Evolutionary conservation across 208 protist species (phyloP), one percentile per base, ranked within the genome.

Genomic region (Crithidia expoeki): DNA sequence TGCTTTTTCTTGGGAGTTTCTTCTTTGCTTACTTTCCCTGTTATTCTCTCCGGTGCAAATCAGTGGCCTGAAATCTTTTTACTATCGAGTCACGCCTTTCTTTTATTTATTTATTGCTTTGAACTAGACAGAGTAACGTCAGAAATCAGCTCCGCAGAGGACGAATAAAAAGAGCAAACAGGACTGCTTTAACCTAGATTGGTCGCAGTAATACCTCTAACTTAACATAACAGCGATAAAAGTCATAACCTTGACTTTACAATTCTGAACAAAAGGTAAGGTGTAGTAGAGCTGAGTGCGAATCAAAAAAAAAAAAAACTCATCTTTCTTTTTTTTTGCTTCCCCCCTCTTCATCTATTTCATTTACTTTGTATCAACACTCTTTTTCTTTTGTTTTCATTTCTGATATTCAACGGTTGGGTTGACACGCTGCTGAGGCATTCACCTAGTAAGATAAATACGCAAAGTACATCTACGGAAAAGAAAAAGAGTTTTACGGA

Each of bases 361-460:
- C 16, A 21, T 17, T 47, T 47, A 5, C 42, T n/a, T 47, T 17
- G 12, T 17, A n/a, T n/a, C n/a, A n/a, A 5, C 12, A 17, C n/a
- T 47, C 12, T 47, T n/a, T 47, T 47, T 21, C n/a, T 17, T 21
- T 47, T 47, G 12, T n/a, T 47, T 47, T 47, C n/a, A 4, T 47
- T 47, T 47, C n/a, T 47, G 4, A 47, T 47, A n/a, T n/a, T 47
- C 12, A 47, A 17, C 42, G 42, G 16, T 47, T 17, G 42, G n/a
- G 42, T n/a, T 47, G 42, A 17, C 14, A 47, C 42, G 42, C 42
- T 47, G 42, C 42, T n/a, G n/a, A n/a, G 42, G 42, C 42, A 17
- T 47, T 47, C 42, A 47, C 42, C 42, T n/a, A 47, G 5, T 47
- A 47, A 47, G 42, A 47, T 47, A 9, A 47, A n/a, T 47, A 47